phyloP scores from a whole-genome alignment of 2,329 filamentous ascomycete species.

The Cordyceps militaris region DNA sequence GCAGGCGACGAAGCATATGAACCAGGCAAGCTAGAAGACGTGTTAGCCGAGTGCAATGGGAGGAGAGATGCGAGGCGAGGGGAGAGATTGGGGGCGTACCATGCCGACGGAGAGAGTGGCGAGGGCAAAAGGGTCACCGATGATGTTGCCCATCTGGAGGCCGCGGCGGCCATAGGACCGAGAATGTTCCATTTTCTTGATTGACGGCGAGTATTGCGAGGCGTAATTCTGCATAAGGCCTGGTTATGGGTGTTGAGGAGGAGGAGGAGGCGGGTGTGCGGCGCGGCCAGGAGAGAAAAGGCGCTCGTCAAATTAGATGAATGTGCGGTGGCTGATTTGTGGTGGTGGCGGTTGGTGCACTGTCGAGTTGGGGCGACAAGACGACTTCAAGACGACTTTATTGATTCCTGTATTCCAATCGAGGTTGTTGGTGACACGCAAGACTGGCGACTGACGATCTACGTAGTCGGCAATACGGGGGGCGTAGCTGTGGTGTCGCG shows the following conservation, averaged over 20 bases:
- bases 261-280: neutral
- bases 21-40: conserved; percentile 71
- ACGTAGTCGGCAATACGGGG: conserved; percentile 3
- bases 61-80: neutral
- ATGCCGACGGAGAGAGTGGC: conserved; percentile 87
- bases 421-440: conserved; percentile 1
- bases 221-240: conserved; percentile 65
- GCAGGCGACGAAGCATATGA: conserved; percentile 83
- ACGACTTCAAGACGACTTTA: neutral
- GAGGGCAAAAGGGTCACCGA: conserved; percentile 93
- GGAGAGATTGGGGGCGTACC: conserved; percentile 48
- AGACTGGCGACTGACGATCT: conserved; percentile 9
- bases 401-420: neutral
- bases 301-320: neutral
- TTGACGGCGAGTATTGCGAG: conserved; percentile 64
- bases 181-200: conserved; percentile 73
- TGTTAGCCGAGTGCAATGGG: conserved; percentile 16
- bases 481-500: neutral
- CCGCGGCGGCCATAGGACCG: conserved; percentile 49
- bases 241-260: neutral
- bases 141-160: conserved; percentile 79
- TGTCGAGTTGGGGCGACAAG: neutral
- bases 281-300: neutral
- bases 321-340: neutral
- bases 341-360: neutral